These are phyloP conservation scores for Paramecium caudatum DNA, from an alignment of 73 alveolate genomes.

Conservation along the genomic window DNA sequence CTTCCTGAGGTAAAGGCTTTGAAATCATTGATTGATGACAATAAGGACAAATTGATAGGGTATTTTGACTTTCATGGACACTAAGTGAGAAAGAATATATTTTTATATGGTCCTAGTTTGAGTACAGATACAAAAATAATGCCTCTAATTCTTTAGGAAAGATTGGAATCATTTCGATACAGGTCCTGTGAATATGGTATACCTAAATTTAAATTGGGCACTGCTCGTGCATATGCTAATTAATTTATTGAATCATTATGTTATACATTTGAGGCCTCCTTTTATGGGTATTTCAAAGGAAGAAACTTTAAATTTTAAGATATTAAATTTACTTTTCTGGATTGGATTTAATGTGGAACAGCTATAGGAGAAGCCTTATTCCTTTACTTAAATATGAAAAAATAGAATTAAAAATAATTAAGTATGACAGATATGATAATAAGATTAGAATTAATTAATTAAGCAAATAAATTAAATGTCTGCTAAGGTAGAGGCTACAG, in stretches of 20 bases:
- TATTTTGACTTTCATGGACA: constrained; percentile 88
- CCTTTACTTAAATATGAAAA: constrained; percentile 17
- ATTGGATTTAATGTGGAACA: constrained; percentile 49
- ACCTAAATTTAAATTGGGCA: constrained; percentile 27
- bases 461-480: background rate
- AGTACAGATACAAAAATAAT: background rate
- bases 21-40: constrained; percentile 54
- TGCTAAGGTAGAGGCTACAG: background rate
- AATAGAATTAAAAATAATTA: background rate
- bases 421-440: background rate
- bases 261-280: constrained; percentile 52
- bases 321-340: background rate
- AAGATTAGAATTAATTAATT: background rate
- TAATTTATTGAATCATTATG: constrained; percentile 16
- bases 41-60: constrained; percentile 75
- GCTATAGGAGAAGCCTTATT: constrained; percentile 41
- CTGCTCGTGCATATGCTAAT: constrained; percentile 69
- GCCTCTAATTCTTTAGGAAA: constrained; percentile 23
- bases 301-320: background rate
- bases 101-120: constrained; percentile 81
- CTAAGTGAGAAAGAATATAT: constrained; percentile 81
- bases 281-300: constrained; percentile 42
- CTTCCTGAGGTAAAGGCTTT: constrained; percentile 75
- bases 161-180: constrained; percentile 29
- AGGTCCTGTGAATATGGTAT: constrained; percentile 62